phyloP scores from a whole-genome alignment of 495 filamentous ascomycete species.

The Penicillium psychrofluorescens region DNA sequence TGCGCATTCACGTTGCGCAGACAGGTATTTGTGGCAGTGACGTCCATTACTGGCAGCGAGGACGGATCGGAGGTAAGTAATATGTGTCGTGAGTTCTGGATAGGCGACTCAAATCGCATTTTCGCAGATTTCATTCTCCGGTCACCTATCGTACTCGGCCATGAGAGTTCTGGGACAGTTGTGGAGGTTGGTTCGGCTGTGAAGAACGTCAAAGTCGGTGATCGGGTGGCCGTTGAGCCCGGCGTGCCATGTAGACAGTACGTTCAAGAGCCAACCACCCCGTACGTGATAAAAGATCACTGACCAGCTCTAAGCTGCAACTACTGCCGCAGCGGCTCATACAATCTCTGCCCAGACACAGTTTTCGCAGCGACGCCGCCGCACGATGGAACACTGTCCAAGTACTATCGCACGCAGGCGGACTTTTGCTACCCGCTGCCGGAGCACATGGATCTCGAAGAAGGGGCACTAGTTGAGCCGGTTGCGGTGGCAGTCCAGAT shows the following conservation, averaged over 20 bases:
- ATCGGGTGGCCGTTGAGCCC: slow-evolving; percentile 73
- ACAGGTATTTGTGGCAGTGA: slow-evolving; percentile 70
- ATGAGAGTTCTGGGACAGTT: slow-evolving; percentile 61
- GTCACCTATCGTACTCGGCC: slow-evolving; percentile 59
- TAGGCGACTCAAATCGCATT: not conserved
- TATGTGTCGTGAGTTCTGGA: not conserved
- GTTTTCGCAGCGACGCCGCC: slow-evolving; percentile 81
- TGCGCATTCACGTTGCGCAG: slow-evolving; percentile 64
- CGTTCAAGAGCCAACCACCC: slow-evolving; percentile 6
- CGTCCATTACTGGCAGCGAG: slow-evolving; percentile 75
- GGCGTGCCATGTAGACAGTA: slow-evolving; percentile 63
- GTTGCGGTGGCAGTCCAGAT: slow-evolving; percentile 78
- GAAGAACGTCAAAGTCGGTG: slow-evolving; percentile 51
- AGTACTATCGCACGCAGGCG: slow-evolving; percentile 65
- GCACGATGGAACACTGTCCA: slow-evolving; percentile 68
- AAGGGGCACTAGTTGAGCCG: slow-evolving; percentile 81
- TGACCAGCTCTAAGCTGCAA: slow-evolving; percentile 22
- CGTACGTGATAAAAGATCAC: not conserved
- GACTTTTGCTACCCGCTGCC: slow-evolving; percentile 83
- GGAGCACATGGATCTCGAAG: slow-evolving; percentile 60
- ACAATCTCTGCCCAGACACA: slow-evolving; percentile 55
- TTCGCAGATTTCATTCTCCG: slow-evolving; percentile 54
- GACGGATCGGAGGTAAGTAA: slow-evolving; percentile 54
- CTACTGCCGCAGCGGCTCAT: slow-evolving; percentile 32
- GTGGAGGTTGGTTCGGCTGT: slow-evolving; percentile 51